phyloP scores from a whole-genome alignment of 768 basidiomycete genomes.

The Postia placenta region DNA sequence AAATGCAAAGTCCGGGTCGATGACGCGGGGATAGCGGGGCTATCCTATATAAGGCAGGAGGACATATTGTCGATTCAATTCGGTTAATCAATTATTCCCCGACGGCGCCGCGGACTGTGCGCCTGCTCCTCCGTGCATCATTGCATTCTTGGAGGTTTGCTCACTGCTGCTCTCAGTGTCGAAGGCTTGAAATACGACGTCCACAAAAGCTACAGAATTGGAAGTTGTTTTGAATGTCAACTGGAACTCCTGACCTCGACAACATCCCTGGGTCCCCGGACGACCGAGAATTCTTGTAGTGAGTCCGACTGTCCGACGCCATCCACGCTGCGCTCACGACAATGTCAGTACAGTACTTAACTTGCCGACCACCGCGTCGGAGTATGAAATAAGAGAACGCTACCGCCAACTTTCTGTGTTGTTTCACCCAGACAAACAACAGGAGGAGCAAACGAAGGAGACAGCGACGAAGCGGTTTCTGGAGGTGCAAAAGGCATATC shows the following conservation, averaged over 20 bases:
- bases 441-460: constrained; percentile 45
- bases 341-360: constrained; percentile 59
- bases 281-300: constrained; percentile 11
- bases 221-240: constrained; percentile 6
- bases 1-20: background rate
- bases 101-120: background rate
- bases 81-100: background rate
- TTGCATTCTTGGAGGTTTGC: background rate
- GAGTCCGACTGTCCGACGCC: background rate
- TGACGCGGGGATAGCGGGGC: background rate
- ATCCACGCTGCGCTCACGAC: background rate
- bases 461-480: constrained; percentile 65
- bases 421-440: constrained; percentile 85
- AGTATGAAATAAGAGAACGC: constrained; percentile 66
- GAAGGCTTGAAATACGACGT: background rate
- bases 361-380: constrained; percentile 54
- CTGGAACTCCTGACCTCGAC: background rate
- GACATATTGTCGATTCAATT: no score
- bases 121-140: no score
- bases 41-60: background rate
- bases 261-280: constrained; percentile 1
- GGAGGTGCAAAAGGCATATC: constrained; percentile 78
- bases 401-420: constrained; percentile 67
- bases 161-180: background rate
- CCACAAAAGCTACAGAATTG: no score